Percentiles rank a stretch among this genome's conserved stretches.
Evolutionary conservation across 495 filamentous ascomycete species (phyloP).

Genomic region (Penicillium psychrofluorescens): DNA sequence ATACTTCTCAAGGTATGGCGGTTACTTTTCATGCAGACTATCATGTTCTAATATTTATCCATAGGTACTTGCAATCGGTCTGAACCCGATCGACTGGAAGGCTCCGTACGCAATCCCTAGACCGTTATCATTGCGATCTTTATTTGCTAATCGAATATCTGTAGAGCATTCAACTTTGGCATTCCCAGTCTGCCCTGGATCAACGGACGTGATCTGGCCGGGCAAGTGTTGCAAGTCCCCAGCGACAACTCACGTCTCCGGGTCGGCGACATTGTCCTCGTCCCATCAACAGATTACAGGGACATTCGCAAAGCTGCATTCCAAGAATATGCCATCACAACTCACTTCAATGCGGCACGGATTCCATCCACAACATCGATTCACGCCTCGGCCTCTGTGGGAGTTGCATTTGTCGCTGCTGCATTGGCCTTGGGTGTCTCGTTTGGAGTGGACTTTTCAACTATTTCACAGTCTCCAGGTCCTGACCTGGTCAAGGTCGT

Average conservation of each 20-base stretch:
- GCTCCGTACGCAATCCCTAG: constrained; percentile 43
- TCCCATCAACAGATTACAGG: constrained; percentile 63
- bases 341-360: constrained; percentile 54
- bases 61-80: constrained; percentile 48
- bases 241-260: constrained; percentile 36
- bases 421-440: constrained; percentile 53
- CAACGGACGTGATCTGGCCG: constrained; percentile 57
- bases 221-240: constrained; percentile 45
- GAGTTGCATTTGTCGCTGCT: constrained; percentile 58
- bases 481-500: constrained; percentile 47
- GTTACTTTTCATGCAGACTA: neutral
- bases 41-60: neutral
- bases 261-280: constrained; percentile 51
- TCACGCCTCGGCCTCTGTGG: constrained; percentile 50
- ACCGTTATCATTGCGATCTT: neutral
- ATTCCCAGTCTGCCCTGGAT: constrained; percentile 59
- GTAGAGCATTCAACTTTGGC: constrained; percentile 56
- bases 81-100: constrained; percentile 73
- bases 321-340: constrained; percentile 60
- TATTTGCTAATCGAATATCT: neutral
- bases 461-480: constrained; percentile 27
- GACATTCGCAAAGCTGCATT: constrained; percentile 62
- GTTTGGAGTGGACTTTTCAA: constrained; percentile 51
- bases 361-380: constrained; percentile 41
- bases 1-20: constrained; percentile 44